Evolutionary conservation across 805 yeast species (phyloP).

Genomic region (Phaffomyces thermotolerans): DNA sequence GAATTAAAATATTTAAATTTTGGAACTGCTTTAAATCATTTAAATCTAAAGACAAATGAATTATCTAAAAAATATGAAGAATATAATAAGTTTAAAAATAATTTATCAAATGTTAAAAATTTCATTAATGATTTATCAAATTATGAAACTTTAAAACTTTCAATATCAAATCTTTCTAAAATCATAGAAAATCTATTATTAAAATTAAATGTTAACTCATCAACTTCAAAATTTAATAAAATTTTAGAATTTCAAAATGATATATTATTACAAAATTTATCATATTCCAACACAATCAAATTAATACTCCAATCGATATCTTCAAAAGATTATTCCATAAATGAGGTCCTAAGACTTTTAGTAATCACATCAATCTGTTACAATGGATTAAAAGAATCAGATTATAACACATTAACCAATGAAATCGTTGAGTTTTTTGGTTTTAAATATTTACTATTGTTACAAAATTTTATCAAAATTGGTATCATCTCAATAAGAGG

Average conservation of each 20-base stretch:
- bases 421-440: conserved; percentile 65
- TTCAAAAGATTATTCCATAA: conserved; percentile 28
- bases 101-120: conserved; percentile 44
- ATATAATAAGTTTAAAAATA: conserved; percentile 34
- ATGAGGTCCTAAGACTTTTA: conserved; percentile 44
- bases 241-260: conserved; percentile 60
- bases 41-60: conserved; percentile 63
- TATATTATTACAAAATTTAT: conserved; percentile 46
- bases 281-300: conserved; percentile 28
- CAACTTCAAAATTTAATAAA: conserved; percentile 9
- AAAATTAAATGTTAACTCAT: conserved; percentile 26
- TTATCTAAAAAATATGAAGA: conserved; percentile 64
- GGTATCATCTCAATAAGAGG: conserved; percentile 33
- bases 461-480: conserved; percentile 42
- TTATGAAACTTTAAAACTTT: conserved; percentile 59
- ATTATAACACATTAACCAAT: conserved; percentile 45
- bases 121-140: conserved; percentile 66
- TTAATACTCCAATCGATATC: conserved; percentile 45
- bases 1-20: conserved; percentile 63
- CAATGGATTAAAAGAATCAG: conserved; percentile 63
- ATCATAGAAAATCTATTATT: conserved; percentile 61
- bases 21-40: conserved; percentile 65
- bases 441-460: conserved; percentile 36
- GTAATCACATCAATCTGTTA: conserved; percentile 54
- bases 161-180: conserved; percentile 64